Base-by-base conservation (phyloP, 352 stramenopile species). In the Globisporangium barbulae region DNA sequence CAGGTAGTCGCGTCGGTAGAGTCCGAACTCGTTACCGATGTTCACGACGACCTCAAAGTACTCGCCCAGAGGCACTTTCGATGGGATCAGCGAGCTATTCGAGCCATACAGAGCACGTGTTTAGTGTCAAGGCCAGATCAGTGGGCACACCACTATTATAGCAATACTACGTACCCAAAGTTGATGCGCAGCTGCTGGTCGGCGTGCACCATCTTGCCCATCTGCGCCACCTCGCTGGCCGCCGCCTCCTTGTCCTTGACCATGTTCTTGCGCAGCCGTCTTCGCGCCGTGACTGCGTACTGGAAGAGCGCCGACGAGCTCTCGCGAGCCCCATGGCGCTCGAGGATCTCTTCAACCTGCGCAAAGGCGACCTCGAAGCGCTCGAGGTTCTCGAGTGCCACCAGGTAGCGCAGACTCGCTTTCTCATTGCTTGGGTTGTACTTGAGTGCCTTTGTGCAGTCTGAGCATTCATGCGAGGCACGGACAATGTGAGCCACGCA, bases 111-210 rank as follows among this genome's bases (percentile, higher is more conserved):
- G 3, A 41, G 13, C 9, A 63, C 37, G n/a, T 28, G 25, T 28
- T 28, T 28, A 64, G 44, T 7, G 53, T 9, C 15, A 62, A 50
- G 15, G 65, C 5, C 37, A 49, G 3, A 15, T 15, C 35, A 41
- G n/a, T 22, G 45, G 4, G 10, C 17, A 56, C 6, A 39, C n/a
- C 5, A 17, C 6, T 15, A 47, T 53, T 31, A 69, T 28, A 54
- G 28, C n/a, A 61, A 17, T 28, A 44, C 17, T 41, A 70, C 66
- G 9, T 42, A 88, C 79, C 81, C 84, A 70, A 90, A 91, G 69
- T 91, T 93, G 59, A 93, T 83, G 17, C 84, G 76, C 2, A 93
- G 71, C 64, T 90, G 80, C 67, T 93, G 84, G 65, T 90, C 83
- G 49, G 83, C 77, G 45, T 90, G 82, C 53, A 93, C 84, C 71